Base-by-base conservation (phyloP, 805 yeast species). In the Ogataea methanolica region DNA sequence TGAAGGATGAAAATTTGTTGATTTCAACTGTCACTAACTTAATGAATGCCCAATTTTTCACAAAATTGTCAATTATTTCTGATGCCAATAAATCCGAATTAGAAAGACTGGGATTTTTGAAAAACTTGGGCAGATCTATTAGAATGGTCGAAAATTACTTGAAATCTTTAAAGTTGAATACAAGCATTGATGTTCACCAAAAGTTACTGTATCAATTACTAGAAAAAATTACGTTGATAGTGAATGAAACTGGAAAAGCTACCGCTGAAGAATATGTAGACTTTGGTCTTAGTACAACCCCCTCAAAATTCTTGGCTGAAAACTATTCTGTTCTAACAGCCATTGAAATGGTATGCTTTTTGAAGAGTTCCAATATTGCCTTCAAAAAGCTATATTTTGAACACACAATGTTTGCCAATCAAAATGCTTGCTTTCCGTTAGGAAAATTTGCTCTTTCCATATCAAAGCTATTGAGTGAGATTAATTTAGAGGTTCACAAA, bases 331-430 rank as follows among this genome's bases (percentile, higher is more conserved):
- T 80, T 22, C 67, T 80, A 41, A 73, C 77, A 41, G 75, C 81
- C 2, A 70, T 78, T 64, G 82, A 80, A 56, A 65, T 83, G 43
- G 71, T 74, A 50, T 68, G 73, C 35, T 82, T 84, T 58, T 63
- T 83, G 37, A 75, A 74, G 49, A 79, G 76, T 53, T 72, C 82
- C 16, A 80, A 80, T 58, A 71, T 79, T 59, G 68, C 82, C 0
- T 84, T 84, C 66, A 80, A 77, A 51, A 83, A 83, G 63, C 65
- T 73, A 31, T 81, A 75, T 58, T 79, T 76, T 45, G 88, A 85
- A 59, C 88, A 83, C 54, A 67, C 81, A 42, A 69, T 85, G 66
- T 82, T 85, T 72, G 78, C 81, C 42, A 73, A 75, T 46, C 72
- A 71, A 45, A 65, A 68, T 31, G 67, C 73, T 41, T 68, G 75